These are phyloP conservation scores for Sphagnum fallax DNA, from an alignment of 228 moss, liverwort and hornwort species.

Conservation along the genomic window DNA sequence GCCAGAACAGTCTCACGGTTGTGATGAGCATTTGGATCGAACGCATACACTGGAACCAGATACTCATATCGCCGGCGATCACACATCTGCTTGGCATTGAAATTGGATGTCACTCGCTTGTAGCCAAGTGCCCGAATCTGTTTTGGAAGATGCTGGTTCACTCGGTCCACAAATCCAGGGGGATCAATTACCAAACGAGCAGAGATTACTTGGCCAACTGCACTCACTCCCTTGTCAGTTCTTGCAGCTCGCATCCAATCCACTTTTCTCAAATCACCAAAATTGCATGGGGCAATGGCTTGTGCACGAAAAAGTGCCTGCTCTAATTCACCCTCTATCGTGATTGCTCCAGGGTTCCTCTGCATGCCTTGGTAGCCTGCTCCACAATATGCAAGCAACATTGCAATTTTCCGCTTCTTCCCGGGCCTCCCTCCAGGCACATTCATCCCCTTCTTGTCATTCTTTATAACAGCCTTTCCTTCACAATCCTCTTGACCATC, in stretches of 20 bases:
- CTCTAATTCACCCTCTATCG: constrained; percentile 93
- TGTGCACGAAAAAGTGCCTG: constrained; percentile 81
- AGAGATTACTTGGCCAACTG: constrained; percentile 86
- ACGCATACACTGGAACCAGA: constrained; percentile 76
- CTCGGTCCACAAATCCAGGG: constrained; percentile 78
- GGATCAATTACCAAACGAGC: constrained; percentile 88
- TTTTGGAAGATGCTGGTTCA: constrained; percentile 81
- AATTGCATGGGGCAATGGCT: constrained; percentile 76
- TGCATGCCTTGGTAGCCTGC: constrained; percentile 73
- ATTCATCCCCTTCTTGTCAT: constrained; percentile 16
- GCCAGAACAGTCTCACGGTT: constrained; percentile 37
- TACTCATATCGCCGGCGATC: constrained; percentile 91
- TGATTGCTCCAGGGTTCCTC: constrained; percentile 75
- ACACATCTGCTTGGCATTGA: constrained; percentile 85
- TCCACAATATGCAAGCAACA: constrained; percentile 79
- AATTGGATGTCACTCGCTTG: constrained; percentile 70
- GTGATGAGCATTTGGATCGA: constrained; percentile 60
- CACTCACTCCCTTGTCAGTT: constrained; percentile 97
- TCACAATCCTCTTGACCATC: too few species aligned
- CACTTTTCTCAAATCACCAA: constrained; percentile 60
- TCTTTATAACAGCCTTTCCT: not conserved
- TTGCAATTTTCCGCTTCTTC: constrained; percentile 79
- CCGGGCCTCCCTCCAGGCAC: constrained; percentile 30
- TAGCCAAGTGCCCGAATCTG: constrained; percentile 73
- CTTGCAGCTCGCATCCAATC: constrained; percentile 98